Evolutionary conservation across 2,329 filamentous ascomycete genomes (phyloP).

Genomic region (Beauveria varroae): DNA sequence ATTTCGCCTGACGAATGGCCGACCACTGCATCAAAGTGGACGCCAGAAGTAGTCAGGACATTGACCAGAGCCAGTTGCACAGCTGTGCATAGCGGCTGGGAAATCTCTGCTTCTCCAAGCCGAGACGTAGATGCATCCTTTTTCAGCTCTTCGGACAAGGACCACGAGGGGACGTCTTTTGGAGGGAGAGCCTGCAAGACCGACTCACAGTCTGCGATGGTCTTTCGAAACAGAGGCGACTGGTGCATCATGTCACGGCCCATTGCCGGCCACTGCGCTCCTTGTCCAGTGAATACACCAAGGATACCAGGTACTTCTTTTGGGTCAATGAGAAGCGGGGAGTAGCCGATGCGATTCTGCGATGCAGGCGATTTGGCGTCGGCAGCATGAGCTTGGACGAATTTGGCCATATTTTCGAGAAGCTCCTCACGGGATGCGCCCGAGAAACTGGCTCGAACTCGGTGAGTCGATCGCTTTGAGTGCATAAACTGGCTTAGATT

Average conservation of each 20-base stretch:
- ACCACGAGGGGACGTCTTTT: slow-evolving; percentile 19
- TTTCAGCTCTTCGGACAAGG: slow-evolving; percentile 14
- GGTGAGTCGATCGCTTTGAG: not conserved
- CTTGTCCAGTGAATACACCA: slow-evolving; percentile 27
- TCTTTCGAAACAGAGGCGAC: not conserved
- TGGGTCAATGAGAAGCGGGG: not conserved
- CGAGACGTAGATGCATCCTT: not conserved
- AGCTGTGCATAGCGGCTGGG: slow-evolving; percentile 24
- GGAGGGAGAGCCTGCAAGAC: slow-evolving; percentile 13
- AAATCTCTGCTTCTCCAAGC: slow-evolving; percentile 19
- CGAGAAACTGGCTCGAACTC: not conserved
- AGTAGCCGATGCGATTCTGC: not conserved
- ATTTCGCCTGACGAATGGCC: slow-evolving; percentile 46
- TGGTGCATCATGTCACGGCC: slow-evolving; percentile 20
- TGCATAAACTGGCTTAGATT: not conserved
- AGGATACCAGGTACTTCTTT: not conserved
- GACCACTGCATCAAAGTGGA: slow-evolving; percentile 30
- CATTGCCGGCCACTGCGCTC: slow-evolving; percentile 25
- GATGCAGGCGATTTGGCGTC: not conserved
- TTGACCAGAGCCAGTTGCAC: slow-evolving; percentile 22
- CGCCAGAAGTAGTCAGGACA: slow-evolving; percentile 19
- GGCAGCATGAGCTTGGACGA: not conserved
- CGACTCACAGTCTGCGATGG: slow-evolving; percentile 12
- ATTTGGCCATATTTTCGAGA: not conserved
- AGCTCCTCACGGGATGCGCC: not conserved